Evolutionary conservation across 345 rosid genomes (phyloP).

Genomic region (Lumnitzera littorea): DNA sequence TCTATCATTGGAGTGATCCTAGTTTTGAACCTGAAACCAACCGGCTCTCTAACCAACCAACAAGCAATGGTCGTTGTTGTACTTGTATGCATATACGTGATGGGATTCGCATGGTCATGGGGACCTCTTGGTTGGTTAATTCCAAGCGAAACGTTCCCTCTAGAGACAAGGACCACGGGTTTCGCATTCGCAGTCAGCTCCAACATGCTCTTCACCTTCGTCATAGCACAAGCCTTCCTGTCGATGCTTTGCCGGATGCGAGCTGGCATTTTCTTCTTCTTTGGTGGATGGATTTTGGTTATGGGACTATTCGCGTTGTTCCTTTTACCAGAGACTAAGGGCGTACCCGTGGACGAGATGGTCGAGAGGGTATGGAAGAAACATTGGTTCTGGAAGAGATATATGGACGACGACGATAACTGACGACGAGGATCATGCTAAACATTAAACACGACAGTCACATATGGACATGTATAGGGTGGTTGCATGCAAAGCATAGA

Average conservation of each 20-base stretch:
- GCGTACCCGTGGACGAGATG: slow-evolving; percentile 53
- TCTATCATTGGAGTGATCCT: slow-evolving; percentile 35
- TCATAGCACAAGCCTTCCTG: slow-evolving; percentile 52
- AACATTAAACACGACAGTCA: background rate
- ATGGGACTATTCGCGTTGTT: slow-evolving; percentile 21
- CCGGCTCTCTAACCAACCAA: slow-evolving; percentile 13
- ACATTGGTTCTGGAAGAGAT: slow-evolving; percentile 61
- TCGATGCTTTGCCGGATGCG: slow-evolving; percentile 40
- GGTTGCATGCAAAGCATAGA: too few relatives aligned
- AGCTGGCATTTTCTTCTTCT: slow-evolving; percentile 52
- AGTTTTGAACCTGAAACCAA: slow-evolving; percentile 12
- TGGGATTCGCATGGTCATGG: slow-evolving; percentile 80
- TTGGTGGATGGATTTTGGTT: slow-evolving; percentile 27
- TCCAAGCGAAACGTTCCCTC: slow-evolving; percentile 54
- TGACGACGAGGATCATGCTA: slow-evolving; percentile 4
- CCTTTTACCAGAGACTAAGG: slow-evolving; percentile 64
- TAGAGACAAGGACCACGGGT: slow-evolving; percentile 50
- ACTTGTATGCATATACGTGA: slow-evolving; percentile 36
- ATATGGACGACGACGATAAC: slow-evolving; percentile 1
- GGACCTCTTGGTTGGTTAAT: slow-evolving; percentile 69
- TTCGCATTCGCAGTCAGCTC: slow-evolving; percentile 42
- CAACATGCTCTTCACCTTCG: slow-evolving; percentile 49
- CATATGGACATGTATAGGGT: too few relatives aligned
- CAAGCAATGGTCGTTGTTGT: slow-evolving; percentile 28
- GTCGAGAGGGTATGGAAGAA: slow-evolving; percentile 45